Conservation (phyloP, 345 rosid species). For the Boechera stricta region DNA sequence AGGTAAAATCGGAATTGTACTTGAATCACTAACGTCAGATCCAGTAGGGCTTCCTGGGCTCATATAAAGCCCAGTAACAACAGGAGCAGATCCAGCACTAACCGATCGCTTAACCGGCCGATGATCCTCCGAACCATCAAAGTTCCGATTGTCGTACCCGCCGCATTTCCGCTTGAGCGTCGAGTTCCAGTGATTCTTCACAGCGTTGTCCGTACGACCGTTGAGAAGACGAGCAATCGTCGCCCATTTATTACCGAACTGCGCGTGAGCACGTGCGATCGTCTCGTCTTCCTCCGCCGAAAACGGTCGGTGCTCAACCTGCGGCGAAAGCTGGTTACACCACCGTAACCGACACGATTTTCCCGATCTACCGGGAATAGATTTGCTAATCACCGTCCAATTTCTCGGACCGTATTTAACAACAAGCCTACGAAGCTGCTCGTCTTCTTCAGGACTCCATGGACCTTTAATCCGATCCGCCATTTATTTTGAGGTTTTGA, state of each 20-base stretch:
- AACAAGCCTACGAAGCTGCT: conserved; percentile 69
- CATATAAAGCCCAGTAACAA: conserved; percentile 60
- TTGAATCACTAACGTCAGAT: conserved; percentile 73
- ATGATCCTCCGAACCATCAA: conserved; percentile 41
- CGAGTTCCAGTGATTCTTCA: conserved; percentile 97
- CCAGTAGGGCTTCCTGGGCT: conserved; percentile 78
- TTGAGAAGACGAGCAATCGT: conserved; percentile 90
- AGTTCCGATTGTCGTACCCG: conserved; percentile 14
- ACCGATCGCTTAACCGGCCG: conserved; percentile 75
- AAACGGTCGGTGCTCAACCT: conserved; percentile 89
- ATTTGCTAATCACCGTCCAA: conserved; percentile 91
- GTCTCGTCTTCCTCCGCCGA: conserved; percentile 73
- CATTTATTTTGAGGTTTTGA: background rate
- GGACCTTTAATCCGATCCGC: conserved; percentile 95
- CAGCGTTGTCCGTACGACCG: conserved; percentile 96
- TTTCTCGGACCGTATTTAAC: conserved; percentile 80
- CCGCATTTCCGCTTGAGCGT: conserved; percentile 80
- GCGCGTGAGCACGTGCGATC: conserved; percentile 79
- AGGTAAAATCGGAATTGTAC: conserved; percentile 50
- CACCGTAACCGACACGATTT: conserved; percentile 90
- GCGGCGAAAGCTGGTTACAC: conserved; percentile 96
- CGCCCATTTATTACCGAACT: conserved; percentile 96
- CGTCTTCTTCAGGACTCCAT: conserved; percentile 97
- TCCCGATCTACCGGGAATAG: conserved; percentile 94
- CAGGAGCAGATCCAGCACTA: conserved; percentile 60